phyloP scores from a whole-genome alignment of 75 land plant species.

The Sequoia sempervirens region DNA sequence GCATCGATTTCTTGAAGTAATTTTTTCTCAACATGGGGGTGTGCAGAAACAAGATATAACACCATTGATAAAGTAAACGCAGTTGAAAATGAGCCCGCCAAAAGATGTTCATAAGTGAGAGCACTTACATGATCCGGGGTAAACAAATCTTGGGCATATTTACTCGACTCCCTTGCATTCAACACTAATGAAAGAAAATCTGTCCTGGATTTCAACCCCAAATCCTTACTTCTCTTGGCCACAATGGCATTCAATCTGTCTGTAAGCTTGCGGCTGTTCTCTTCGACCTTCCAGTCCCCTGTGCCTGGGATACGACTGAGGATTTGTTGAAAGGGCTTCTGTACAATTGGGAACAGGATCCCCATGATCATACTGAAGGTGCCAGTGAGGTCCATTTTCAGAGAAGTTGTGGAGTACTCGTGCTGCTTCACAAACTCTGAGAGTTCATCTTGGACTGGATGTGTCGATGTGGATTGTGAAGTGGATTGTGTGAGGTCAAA shows the following conservation, averaged over 20 bases:
- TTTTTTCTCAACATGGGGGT: conserved; percentile 59
- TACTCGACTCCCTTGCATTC: conserved; percentile 28
- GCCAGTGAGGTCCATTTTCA: conserved; percentile 61
- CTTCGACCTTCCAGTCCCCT: conserved; percentile 48
- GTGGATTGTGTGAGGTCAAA: conserved; percentile 42
- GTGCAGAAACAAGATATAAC: conserved; percentile 48
- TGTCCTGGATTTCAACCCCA: conserved; percentile 17
- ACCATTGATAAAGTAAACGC: conserved; percentile 47
- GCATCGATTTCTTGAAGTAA: conserved; percentile 61
- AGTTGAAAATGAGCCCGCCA: conserved; percentile 66
- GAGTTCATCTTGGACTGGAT: conserved; percentile 13
- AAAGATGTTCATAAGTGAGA: conserved; percentile 63
- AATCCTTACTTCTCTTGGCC: conserved; percentile 28
- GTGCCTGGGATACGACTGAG: conserved; percentile 53
- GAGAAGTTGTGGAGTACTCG: conserved; percentile 49
- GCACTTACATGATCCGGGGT: conserved; percentile 52
- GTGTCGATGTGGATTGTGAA: background rate
- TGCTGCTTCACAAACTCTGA: conserved; percentile 55
- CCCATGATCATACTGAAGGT: conserved; percentile 64
- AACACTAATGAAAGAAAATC: conserved; percentile 59
- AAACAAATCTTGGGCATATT: conserved; percentile 28
- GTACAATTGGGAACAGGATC: conserved; percentile 57
- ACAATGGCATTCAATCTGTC: conserved; percentile 45
- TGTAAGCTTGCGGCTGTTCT: conserved; percentile 29
- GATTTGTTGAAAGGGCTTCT: conserved; percentile 50